phyloP scores from a whole-genome alignment of 129 eudicot genomes.

The Gnaphalium uliginosum region DNA sequence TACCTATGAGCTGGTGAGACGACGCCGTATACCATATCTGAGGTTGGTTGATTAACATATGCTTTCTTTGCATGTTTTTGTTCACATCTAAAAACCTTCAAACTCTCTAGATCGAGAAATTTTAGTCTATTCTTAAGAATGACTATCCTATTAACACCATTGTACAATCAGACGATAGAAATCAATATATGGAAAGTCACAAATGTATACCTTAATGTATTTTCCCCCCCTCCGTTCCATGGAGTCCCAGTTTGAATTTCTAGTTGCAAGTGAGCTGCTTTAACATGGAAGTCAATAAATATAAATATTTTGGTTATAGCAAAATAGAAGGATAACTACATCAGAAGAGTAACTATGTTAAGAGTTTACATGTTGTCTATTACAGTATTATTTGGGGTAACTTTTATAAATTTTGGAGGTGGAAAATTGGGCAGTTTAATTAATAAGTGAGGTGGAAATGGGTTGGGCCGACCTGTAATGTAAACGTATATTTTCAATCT shows the following conservation, averaged over 20 bases:
- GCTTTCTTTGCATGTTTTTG: not conserved
- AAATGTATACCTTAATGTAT: too few species aligned
- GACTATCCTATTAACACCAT: constrained; percentile 7
- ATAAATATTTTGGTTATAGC: too few species aligned
- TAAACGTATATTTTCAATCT: not conserved
- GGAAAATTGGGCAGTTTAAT: not conserved
- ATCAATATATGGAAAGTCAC: too few species aligned
- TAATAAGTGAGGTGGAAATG: not conserved
- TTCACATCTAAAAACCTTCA: not conserved
- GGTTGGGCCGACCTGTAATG: not conserved
- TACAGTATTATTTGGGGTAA: not conserved
- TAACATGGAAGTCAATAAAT: too few species aligned
- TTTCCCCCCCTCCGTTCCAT: too few species aligned
- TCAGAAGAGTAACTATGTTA: not conserved
- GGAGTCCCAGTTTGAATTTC: too few species aligned
- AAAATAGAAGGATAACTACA: not conserved
- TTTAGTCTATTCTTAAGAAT: not conserved
- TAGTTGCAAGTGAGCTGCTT: too few species aligned
- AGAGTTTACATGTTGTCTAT: not conserved
- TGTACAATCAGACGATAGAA: constrained; percentile 7
- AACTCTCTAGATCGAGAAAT: not conserved
- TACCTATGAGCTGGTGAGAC: constrained; percentile 92
- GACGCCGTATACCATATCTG: constrained; percentile 80
- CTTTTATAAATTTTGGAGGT: not conserved
- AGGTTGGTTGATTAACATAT: constrained; percentile 53